Evolutionary conservation across 306 rosid genomes (phyloP), one percentile per base, ranked within the genome.

Genomic region (Vigna hirtella): DNA sequence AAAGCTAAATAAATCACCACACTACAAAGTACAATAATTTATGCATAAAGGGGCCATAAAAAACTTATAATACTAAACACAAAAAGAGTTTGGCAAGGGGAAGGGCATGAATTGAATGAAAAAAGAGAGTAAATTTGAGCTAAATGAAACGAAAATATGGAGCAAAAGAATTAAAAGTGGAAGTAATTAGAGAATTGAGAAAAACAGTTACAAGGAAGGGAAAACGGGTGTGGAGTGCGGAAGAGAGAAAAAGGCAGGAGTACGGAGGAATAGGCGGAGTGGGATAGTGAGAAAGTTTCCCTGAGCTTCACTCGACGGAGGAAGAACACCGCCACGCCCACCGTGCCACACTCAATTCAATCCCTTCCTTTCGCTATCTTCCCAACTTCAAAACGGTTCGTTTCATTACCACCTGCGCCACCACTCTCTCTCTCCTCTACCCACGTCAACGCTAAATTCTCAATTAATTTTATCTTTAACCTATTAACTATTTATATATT

Each of bases 381-480:
- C 67, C 47, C 28, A 47, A 14, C 32, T 24, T 62, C 47, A 72
- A 40, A 80, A 80, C 83, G 79, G 16, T 12, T 64, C 79, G 83
- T 80, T 80, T 80, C 78, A 71, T 71, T 70, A 70, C 56, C 32
- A 12, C 47, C 4, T 59, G 5, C 34, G 4, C 34, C 34, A 4
- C 20, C 12, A 0, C 15, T 61, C 12, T 30, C 66, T 43, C 49
- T 43, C 14, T 34, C 1, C 38, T 9, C 34, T 30, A 34, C 38
- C 38, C 38, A 5, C 38, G 7, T 4, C 38, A 34, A 34, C 38
- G 0, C 38, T 5, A 34, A 34, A 34, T 34, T 34, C 28, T 26
- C 28, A 26, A 34, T 4, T 1, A 34, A 34, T 56, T 55, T 55
- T 8, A 55, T 55, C 4, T 52, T 18, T 55, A 20, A 55, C 10